Percentiles rank a stretch among this genome's conserved stretches.
These are phyloP conservation scores for Hemisphaericaspora subhashii DNA, from an alignment of 1,139 yeast genomes.

Conservation along the genomic window DNA sequence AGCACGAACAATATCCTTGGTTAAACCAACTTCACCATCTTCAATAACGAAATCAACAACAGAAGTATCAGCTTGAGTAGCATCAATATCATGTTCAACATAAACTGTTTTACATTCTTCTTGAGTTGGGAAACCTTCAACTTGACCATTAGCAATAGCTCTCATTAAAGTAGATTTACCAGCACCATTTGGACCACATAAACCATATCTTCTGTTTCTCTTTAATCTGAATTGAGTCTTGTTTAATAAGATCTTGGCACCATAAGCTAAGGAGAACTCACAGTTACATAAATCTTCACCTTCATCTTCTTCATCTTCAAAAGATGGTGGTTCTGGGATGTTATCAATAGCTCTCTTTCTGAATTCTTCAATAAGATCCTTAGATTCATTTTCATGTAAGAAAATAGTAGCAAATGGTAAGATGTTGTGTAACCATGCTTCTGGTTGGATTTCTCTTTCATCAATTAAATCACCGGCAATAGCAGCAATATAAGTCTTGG, in stretches of 20 bases:
- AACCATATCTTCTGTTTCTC: constrained; percentile 99
- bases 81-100: constrained; percentile 99
- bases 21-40: constrained; percentile 78
- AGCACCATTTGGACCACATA: constrained; percentile 99
- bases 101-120: constrained; percentile 98
- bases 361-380: constrained; percentile 88
- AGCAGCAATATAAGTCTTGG: constrained; percentile 83
- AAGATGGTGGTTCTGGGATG: constrained; percentile 93
- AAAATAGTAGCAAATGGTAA: constrained; percentile 95
- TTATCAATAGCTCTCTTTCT: constrained; percentile 96
- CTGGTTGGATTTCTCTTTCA: constrained; percentile 93
- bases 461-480: constrained; percentile 99
- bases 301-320: constrained; percentile 99
- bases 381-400: constrained; percentile 91
- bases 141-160: constrained; percentile 99
- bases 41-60: constrained; percentile 85
- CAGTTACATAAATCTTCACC: constrained; percentile 99
- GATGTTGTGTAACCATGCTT: constrained; percentile 83
- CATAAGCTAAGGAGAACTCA: constrained; percentile 99
- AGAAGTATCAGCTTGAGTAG: constrained; percentile 93
- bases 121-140: constrained; percentile 99
- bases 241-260: constrained; percentile 99
- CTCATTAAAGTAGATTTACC: constrained; percentile 99
- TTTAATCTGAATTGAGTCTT: constrained; percentile 98
- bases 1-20: constrained; percentile 64